phyloP scores from a whole-genome alignment of 257 asterid species.

The Oldenlandia corymbosa region DNA sequence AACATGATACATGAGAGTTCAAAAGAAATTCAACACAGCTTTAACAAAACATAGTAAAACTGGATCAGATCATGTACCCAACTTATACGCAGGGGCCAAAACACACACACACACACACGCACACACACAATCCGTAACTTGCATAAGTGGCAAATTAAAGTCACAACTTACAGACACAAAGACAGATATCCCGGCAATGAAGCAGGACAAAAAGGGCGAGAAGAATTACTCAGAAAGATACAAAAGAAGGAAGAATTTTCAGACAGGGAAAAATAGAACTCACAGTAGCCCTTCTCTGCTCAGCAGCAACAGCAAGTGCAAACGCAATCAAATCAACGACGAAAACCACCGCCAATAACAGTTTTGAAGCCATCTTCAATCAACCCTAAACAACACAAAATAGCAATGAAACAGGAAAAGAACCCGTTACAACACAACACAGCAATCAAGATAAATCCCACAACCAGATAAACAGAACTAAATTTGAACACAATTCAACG shows the following conservation, averaged over 20 bases:
- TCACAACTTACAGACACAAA: too few relatives aligned
- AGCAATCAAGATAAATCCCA: background rate
- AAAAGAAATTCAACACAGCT: background rate
- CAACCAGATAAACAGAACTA: background rate
- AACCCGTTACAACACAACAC: background rate
- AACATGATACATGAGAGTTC: too few relatives aligned
- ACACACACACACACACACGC: too few relatives aligned
- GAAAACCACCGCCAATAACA: constrained; percentile 44
- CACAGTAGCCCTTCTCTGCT: constrained; percentile 60
- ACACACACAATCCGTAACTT: too few relatives aligned
- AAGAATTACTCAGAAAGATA: too few relatives aligned
- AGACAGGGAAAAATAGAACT: background rate
- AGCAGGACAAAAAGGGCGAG: too few relatives aligned
- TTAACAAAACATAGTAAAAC: background rate
- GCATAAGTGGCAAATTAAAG: too few relatives aligned
- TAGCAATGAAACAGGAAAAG: background rate
- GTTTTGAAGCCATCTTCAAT: constrained; percentile 43
- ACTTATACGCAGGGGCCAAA: too few relatives aligned
- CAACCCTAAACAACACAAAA: background rate
- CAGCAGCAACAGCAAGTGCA: constrained; percentile 77
- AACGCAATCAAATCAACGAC: constrained; percentile 70
- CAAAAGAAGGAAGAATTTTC: background rate
- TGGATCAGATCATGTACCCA: constrained; percentile 5
- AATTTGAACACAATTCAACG: background rate
- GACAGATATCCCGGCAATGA: too few relatives aligned